Conservation (phyloP, 2,329 filamentous ascomycete species). For the Apiospora aurea region DNA sequence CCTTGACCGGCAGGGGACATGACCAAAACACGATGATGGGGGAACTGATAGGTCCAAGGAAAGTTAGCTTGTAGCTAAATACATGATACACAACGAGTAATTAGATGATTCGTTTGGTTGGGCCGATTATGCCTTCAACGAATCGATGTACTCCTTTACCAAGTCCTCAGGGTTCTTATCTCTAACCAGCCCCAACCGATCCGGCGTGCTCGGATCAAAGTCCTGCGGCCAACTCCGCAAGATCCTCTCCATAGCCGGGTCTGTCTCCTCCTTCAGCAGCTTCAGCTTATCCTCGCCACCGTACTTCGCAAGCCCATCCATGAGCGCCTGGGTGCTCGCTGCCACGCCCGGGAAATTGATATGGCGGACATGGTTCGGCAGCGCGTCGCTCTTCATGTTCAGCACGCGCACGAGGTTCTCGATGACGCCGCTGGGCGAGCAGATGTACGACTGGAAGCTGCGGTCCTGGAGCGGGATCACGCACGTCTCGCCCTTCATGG, state of each 20-base stretch:
- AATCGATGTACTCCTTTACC: conserved; percentile 62
- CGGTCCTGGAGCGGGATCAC: conserved; percentile 60
- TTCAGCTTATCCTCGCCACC: conserved; percentile 62
- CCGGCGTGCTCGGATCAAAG: conserved; percentile 59
- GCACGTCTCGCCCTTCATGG: conserved; percentile 60
- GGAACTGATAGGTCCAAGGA: background rate
- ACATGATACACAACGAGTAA: background rate
- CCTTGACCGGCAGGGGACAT: background rate
- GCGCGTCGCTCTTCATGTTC: conserved; percentile 45
- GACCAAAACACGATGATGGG: background rate
- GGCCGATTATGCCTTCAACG: conserved; percentile 35
- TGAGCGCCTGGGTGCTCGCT: conserved; percentile 65
- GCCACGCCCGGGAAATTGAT: conserved; percentile 66
- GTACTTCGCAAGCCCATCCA: conserved; percentile 63
- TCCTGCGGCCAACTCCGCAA: conserved; percentile 66
- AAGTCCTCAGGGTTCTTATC: conserved; percentile 61
- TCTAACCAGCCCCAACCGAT: conserved; percentile 57
- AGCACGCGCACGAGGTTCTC: conserved; percentile 60
- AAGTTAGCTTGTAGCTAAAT: background rate
- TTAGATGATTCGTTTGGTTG: background rate
- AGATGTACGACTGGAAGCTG: conserved; percentile 59
- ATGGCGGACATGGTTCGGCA: conserved; percentile 56
- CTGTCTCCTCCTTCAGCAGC: conserved; percentile 61
- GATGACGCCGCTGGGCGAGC: conserved; percentile 59
- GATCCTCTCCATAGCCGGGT: conserved; percentile 61